Base-by-base conservation (phyloP, 2,329 filamentous ascomycete genomes). In the Fusarium sp. region DNA sequence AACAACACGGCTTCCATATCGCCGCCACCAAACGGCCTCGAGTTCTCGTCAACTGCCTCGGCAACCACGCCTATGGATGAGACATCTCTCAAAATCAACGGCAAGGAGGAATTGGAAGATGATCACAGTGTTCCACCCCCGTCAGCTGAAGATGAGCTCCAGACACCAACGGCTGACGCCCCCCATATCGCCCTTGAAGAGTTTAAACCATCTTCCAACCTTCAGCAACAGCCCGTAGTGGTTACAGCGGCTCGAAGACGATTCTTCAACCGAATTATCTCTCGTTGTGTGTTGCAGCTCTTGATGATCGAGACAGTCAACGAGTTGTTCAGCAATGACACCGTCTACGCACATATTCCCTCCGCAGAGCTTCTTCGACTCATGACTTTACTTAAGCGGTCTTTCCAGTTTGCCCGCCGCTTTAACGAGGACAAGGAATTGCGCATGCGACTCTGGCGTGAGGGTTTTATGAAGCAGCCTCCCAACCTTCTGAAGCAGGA, bases 251-350 rank as follows among this genome's bases (percentile, higher is more conserved):
- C 96, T 1, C 93, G 96, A 31, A 90, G 96, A 39, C 92, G 95
- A 58, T 98, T 98, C 85, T 99, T 99, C 87, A 99, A 99, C 84
- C 93, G 95, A 75, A 99, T 99, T 81, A 99, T 99, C 82, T 98
- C 95, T 19, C 95, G 97, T 74, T 99, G 96, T 80, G 97, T 99
- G 8, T 86, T 99, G 14, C 97, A 99, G 82, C 89, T 99, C 5
- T 90, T 99, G 72, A 99, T 99, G 94, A 99, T 99, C 76, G 97
- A 99, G 82, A 99, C 97, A 0, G 97, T 99, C 45, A 97, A 97
- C 78, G 97, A 99, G 82, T 90, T 99, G 54, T 99, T 99, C 85
- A 97, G 94, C 76, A 99, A 98, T 81, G 95, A 98, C 79, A 90
- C 93, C 3, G 97, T 99, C 21, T 99, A 99, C 80, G 88, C 91